Evolutionary conservation across 2,329 filamentous ascomycete species (phyloP).

Genomic region (Passalora sequoiae): DNA sequence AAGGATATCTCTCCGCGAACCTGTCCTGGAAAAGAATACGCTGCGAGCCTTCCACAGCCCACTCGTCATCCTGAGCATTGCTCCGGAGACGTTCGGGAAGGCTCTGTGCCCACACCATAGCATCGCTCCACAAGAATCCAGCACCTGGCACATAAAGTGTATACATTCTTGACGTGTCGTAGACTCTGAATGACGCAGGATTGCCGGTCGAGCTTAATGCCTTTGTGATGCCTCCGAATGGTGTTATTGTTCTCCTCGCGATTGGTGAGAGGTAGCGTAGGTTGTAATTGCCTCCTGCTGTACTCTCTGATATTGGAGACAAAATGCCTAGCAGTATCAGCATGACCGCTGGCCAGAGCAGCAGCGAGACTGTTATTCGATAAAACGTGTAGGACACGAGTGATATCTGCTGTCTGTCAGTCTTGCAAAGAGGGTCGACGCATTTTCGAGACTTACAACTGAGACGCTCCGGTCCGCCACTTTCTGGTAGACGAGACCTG

Average conservation of each 20-base stretch:
- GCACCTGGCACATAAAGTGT: constrained; percentile 3
- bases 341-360: not conserved
- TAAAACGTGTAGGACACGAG: not conserved
- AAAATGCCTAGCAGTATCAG: not conserved
- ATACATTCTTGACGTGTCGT: constrained; percentile 1
- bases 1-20: constrained; percentile 1
- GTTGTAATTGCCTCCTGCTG: constrained; percentile 2
- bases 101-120: not conserved
- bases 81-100: too few relatives aligned
- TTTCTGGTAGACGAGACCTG: too few relatives aligned
- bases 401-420: not conserved
- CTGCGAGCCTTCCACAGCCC: not conserved
- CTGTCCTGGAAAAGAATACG: not conserved
- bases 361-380: not conserved
- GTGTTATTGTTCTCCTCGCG: constrained; percentile 1
- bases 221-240: not conserved
- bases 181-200: not conserved
- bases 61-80: not conserved
- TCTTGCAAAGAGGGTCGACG: too few relatives aligned
- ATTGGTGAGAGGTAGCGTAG: not conserved
- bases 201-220: not conserved
- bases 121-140: constrained; percentile 5
- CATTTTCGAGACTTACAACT: too few relatives aligned
- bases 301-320: not conserved
- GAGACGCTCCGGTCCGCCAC: too few relatives aligned